phyloP scores from a whole-genome alignment of 192 early-diverging fungal species.

The Backusella macrospora region DNA sequence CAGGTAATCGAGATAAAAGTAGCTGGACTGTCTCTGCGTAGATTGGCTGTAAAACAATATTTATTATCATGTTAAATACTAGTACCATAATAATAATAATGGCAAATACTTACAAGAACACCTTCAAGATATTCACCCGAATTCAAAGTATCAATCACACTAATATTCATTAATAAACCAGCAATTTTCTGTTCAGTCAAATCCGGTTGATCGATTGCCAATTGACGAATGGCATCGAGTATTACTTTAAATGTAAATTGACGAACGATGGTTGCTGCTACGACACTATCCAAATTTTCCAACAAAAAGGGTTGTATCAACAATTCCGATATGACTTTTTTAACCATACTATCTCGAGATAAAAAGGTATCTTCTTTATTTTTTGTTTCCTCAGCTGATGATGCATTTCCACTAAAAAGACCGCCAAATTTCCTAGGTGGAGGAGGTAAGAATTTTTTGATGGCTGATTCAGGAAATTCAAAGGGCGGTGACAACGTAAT shows the following conservation, averaged over 20 bases:
- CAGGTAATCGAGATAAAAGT: constrained; percentile 13
- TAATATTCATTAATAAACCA: constrained; percentile 50
- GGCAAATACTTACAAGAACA: constrained; percentile 29
- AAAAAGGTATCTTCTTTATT: background rate
- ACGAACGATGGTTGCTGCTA: background rate
- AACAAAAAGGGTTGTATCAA: constrained; percentile 8
- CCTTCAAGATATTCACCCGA: constrained; percentile 27
- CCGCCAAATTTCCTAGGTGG: background rate
- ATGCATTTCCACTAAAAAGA: background rate
- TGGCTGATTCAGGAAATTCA: constrained; percentile 2
- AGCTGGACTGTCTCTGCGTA: constrained; percentile 2
- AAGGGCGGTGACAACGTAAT: background rate
- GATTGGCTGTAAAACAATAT: background rate
- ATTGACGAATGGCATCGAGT: background rate
- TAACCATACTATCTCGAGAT: background rate
- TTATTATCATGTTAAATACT: background rate
- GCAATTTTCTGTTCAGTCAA: constrained; percentile 19
- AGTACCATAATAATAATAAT: too few species aligned
- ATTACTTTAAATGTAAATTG: background rate
- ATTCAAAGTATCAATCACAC: constrained; percentile 31
- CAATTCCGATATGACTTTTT: background rate
- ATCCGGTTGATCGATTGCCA: too few species aligned
- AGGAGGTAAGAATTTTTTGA: background rate
- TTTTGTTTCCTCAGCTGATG: background rate
- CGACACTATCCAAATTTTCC: background rate